phyloP scores from a whole-genome alignment of 208 protist species.

The Porcisia hertigi region DNA sequence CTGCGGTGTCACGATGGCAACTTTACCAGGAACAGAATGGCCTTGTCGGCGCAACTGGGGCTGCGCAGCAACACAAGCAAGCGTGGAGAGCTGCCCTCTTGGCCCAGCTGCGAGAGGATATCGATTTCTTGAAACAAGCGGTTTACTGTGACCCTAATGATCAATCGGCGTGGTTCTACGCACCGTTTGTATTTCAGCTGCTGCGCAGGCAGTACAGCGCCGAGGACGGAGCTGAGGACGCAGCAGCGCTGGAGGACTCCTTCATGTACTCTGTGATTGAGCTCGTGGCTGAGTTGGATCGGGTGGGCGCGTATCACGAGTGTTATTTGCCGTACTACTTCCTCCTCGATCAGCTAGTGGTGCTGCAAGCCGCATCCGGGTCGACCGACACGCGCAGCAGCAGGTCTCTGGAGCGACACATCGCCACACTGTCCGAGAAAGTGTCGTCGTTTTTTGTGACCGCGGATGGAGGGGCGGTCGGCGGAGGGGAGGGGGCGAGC shows the following conservation, averaged over 20 bases:
- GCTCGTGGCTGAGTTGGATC: conserved; percentile 52
- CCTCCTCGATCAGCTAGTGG: conserved; percentile 43
- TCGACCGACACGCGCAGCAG: conserved; percentile 6
- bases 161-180: conserved; percentile 90
- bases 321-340: conserved; percentile 63
- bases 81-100: conserved; percentile 3
- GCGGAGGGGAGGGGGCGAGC: neutral
- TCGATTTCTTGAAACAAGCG: conserved; percentile 59
- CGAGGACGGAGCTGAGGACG: conserved; percentile 1
- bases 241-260: conserved; percentile 27
- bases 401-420: conserved; percentile 4
- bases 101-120: conserved; percentile 50
- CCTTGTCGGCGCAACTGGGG: neutral
- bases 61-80: neutral
- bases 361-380: neutral
- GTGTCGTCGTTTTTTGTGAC: neutral
- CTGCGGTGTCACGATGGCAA: conserved; percentile 33
- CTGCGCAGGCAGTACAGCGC: neutral
- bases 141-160: conserved; percentile 90
- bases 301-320: conserved; percentile 36
- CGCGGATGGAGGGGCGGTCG: neutral
- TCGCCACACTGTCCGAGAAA: conserved; percentile 5
- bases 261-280: conserved; percentile 51
- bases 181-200: conserved; percentile 50
- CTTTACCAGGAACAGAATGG: neutral